Evolutionary conservation across 2,329 filamentous ascomycete genomes (phyloP).

Genomic region (Periconia sp.): DNA sequence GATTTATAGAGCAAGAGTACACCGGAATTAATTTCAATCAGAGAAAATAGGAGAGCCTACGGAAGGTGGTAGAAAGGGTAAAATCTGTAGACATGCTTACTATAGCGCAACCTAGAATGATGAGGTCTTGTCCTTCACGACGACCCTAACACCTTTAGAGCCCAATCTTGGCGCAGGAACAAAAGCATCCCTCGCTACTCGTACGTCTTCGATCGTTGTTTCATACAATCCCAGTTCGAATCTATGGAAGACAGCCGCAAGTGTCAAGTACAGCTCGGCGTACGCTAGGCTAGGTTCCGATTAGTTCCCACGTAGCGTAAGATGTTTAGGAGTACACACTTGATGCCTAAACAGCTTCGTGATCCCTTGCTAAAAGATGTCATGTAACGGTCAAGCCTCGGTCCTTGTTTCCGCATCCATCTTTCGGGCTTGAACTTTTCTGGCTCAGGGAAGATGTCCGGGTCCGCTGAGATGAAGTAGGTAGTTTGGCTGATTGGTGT

Average conservation of each 20-base stretch:
- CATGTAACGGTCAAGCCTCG: slow-evolving; percentile 17
- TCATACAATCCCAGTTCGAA: slow-evolving; percentile 14
- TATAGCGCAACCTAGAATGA: background rate
- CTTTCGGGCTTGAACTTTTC: slow-evolving; percentile 18
- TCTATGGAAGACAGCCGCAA: slow-evolving; percentile 11
- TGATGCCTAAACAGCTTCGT: slow-evolving; percentile 23
- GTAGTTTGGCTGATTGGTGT: slow-evolving; percentile 1
- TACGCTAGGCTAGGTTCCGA: slow-evolving; percentile 15
- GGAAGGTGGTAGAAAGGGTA: too few relatives aligned
- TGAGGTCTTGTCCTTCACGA: slow-evolving; percentile 2
- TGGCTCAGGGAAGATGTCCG: slow-evolving; percentile 13
- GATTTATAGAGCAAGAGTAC: too few relatives aligned
- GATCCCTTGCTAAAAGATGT: slow-evolving; percentile 22
- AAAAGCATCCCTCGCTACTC: slow-evolving; percentile 7
- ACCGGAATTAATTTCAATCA: too few relatives aligned
- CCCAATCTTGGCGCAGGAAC: slow-evolving; percentile 9
- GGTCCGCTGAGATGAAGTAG: background rate
- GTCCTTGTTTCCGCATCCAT: slow-evolving; percentile 15
- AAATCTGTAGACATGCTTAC: background rate
- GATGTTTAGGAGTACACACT: slow-evolving; percentile 1
- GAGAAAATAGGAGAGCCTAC: too few relatives aligned
- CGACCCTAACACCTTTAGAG: slow-evolving; percentile 16
- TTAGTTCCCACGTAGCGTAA: too few relatives aligned
- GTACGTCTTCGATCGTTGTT: slow-evolving; percentile 8
- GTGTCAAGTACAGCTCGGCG: slow-evolving; percentile 10